Evolutionary conservation across 495 filamentous ascomycete genomes (phyloP).

Genomic region (Xylaria palmicola): DNA sequence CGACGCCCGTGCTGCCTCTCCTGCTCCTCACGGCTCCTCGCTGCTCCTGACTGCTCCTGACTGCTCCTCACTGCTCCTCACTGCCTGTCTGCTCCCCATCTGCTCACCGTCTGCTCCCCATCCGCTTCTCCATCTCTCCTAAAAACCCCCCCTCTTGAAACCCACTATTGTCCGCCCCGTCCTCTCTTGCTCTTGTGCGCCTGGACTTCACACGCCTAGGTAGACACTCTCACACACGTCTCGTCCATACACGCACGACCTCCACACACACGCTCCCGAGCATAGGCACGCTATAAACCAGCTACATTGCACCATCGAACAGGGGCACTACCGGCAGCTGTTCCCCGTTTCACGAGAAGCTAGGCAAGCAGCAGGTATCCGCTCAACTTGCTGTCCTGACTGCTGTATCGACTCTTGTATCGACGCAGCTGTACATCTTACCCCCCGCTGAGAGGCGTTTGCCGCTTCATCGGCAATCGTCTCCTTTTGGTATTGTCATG

Average conservation of each 20-base stretch:
- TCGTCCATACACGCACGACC: neutral
- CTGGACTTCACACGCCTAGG: constrained; percentile 7
- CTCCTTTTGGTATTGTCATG: constrained; percentile 42
- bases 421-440: constrained; percentile 7
- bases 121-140: neutral
- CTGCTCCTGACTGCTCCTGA: too few species aligned
- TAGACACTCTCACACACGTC: constrained; percentile 1
- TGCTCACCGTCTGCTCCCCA: neutral
- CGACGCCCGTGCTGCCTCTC: neutral
- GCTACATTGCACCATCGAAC: constrained; percentile 1
- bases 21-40: neutral
- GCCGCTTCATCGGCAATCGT: constrained; percentile 31
- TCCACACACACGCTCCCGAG: neutral
- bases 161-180: constrained; percentile 9
- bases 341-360: constrained; percentile 6
- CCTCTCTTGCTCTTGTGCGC: neutral
- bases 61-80: neutral
- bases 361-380: constrained; percentile 12
- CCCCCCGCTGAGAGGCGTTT: constrained; percentile 29
- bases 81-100: neutral
- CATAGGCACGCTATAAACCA: constrained; percentile 3
- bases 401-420: neutral
- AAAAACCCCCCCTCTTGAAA: constrained; percentile 7
- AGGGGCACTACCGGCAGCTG: constrained; percentile 6
- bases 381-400: constrained; percentile 1